Evolutionary conservation across 2,329 filamentous ascomycete species (phyloP).

Genomic region (Fusarium papillatum): DNA sequence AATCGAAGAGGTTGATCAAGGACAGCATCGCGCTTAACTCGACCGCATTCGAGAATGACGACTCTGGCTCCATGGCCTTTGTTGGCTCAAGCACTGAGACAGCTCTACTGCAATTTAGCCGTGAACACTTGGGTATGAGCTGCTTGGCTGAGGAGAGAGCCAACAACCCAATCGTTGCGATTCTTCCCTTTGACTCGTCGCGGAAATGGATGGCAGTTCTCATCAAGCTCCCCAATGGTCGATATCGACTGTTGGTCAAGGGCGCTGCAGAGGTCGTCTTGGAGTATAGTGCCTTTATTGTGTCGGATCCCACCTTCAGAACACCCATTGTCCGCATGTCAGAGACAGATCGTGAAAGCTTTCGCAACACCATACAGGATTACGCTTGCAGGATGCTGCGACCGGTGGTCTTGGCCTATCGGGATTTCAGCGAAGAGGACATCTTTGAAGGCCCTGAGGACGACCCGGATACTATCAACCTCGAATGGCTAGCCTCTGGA

Average conservation of each 20-base stretch:
- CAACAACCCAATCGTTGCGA: slow-evolving; percentile 59
- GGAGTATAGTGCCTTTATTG: slow-evolving; percentile 56
- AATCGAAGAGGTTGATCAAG: slow-evolving; percentile 54
- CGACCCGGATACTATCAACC: slow-evolving; percentile 50
- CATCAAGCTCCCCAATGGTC: slow-evolving; percentile 58
- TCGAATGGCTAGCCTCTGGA: slow-evolving; percentile 61
- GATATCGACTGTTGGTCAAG: slow-evolving; percentile 67
- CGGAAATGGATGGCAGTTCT: slow-evolving; percentile 71
- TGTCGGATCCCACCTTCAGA: slow-evolving; percentile 59
- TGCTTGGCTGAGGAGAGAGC: slow-evolving; percentile 60
- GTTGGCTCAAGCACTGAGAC: slow-evolving; percentile 70
- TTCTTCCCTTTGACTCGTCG: slow-evolving; percentile 67
- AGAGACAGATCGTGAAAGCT: slow-evolving; percentile 47
- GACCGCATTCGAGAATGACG: slow-evolving; percentile 66
- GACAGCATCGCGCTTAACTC: slow-evolving; percentile 61
- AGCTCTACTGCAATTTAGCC: slow-evolving; percentile 63
- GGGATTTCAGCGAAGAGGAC: slow-evolving; percentile 80
- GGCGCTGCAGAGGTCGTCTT: slow-evolving; percentile 70
- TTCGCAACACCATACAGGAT: slow-evolving; percentile 51
- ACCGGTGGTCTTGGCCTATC: slow-evolving; percentile 81
- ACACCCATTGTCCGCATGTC: slow-evolving; percentile 45
- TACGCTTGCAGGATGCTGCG: slow-evolving; percentile 80
- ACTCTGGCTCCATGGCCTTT: slow-evolving; percentile 53
- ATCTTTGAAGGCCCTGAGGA: slow-evolving; percentile 64
- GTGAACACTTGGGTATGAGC: slow-evolving; percentile 62